phyloP scores from a whole-genome alignment of 257 asterid species.

The Craterostigma plantagineum region DNA sequence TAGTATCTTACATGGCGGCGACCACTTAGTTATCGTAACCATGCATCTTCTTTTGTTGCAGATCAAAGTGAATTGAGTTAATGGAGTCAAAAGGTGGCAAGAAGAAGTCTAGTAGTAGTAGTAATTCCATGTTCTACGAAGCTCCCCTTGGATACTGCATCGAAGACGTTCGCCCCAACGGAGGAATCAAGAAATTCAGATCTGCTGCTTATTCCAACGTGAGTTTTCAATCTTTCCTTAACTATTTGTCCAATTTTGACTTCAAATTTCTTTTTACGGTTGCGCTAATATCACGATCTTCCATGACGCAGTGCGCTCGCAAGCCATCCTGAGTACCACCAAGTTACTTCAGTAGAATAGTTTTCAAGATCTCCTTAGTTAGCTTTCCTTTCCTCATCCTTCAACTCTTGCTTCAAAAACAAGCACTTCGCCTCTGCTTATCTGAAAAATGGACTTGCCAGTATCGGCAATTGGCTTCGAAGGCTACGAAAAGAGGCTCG shows the following conservation, averaged over 20 bases:
- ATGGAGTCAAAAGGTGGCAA: slow-evolving; percentile 7
- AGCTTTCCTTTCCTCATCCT: neutral
- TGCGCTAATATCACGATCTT: neutral
- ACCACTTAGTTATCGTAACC: too few relatives aligned
- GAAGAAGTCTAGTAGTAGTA: slow-evolving; percentile 7
- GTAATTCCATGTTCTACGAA: slow-evolving; percentile 10
- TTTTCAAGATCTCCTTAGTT: slow-evolving; percentile 1
- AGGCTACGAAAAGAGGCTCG: slow-evolving; percentile 7
- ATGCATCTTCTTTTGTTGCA: too few relatives aligned
- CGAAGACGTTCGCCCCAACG: slow-evolving; percentile 22
- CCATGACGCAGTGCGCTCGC: slow-evolving; percentile 18
- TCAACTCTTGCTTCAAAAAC: slow-evolving; percentile 10
- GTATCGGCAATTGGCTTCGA: slow-evolving; percentile 8
- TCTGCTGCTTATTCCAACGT: slow-evolving; percentile 24
- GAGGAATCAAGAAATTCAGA: slow-evolving; percentile 19
- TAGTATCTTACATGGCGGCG: too few relatives aligned
- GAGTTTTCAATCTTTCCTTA: slow-evolving; percentile 1
- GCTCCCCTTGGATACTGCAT: slow-evolving; percentile 20
- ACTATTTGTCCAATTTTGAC: too few relatives aligned
- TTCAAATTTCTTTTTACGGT: neutral
- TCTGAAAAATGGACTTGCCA: slow-evolving; percentile 13
- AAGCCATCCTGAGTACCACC: slow-evolving; percentile 20
- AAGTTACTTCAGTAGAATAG: slow-evolving; percentile 1
- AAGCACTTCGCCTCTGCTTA: slow-evolving; percentile 14
- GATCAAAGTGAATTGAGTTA: slow-evolving; percentile 2